Evolutionary conservation across 1,284 basidiomycete genomes (phyloP), one percentile per base, ranked within the genome.

Genomic region (Ustilago esculenta): DNA sequence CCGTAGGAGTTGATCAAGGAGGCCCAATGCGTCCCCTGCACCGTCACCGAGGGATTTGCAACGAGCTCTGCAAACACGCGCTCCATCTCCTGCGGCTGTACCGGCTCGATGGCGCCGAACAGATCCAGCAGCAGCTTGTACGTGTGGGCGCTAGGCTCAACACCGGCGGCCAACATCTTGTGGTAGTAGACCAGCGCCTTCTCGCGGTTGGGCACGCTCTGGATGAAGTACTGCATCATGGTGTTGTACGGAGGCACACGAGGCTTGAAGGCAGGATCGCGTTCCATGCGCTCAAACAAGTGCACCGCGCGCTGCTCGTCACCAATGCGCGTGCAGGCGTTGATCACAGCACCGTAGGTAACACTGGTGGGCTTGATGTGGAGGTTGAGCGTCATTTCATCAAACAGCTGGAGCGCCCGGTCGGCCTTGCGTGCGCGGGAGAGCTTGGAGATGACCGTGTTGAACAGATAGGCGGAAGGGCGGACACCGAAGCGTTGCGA

Each of bases 151-250:
- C 74, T 80, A 3, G 79, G 80, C n/a, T 55, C 75, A 33, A 98
- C 89, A 1, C 86, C 83, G 6, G 87, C 88, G 14, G 83, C 81
- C 30, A 85, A 81, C 83, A 98, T 87, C 75, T 88, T 86, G 50
- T 90, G 81, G 82, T 91, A 92, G 83, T 91, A 98, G 72, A 87
- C 84, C 37, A 79, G 53, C 30, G 77, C 80, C 50, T 75, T 71
- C 15, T 73, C 87, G 46, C 94, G 88, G 73, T 93, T 89, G 1
- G 93, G 94, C 77, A 91, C 90, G 21, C 90, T 95, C 64, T 90
- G 89, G 43, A 91, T 90, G 84, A 92, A 96, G 80, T 95, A 87
- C 83, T 98, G 96, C 87, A 98, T 97, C 94, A 99, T 97, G 33
- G 92, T 97, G 84, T 97, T 98, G 85, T 88, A 92, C 5, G 95